Evolutionary conservation across 306 rosid species (phyloP).

Genomic region (Elaeagnus macrophylla): DNA sequence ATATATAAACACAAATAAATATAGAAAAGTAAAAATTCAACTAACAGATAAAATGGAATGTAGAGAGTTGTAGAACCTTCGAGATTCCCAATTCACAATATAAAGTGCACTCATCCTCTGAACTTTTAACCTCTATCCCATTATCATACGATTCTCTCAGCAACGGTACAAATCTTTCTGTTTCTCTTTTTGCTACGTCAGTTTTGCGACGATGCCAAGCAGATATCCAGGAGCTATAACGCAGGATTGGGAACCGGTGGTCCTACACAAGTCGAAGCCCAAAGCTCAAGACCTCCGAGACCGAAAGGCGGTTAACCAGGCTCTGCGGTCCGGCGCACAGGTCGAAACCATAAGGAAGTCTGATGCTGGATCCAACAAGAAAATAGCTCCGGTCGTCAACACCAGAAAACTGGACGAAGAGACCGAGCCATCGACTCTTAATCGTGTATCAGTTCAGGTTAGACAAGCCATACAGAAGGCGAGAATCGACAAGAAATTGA

Average conservation of each 20-base stretch:
- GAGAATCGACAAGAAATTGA: slow-evolving; percentile 67
- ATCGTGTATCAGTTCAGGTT: slow-evolving; percentile 49
- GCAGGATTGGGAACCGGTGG: slow-evolving; percentile 79
- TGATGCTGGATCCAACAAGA: slow-evolving; percentile 57
- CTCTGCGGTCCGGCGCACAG: slow-evolving; percentile 52
- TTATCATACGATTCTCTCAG: neutral
- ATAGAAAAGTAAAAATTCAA: no score
- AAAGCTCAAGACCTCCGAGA: slow-evolving; percentile 50
- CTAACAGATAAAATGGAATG: neutral
- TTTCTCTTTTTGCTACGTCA: neutral
- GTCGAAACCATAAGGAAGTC: slow-evolving; percentile 52
- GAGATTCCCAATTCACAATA: slow-evolving; percentile 17
- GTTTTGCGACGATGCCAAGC: slow-evolving; percentile 41
- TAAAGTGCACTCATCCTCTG: neutral
- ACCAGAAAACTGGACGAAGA: slow-evolving; percentile 67
- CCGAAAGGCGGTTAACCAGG: slow-evolving; percentile 65
- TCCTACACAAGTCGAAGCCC: slow-evolving; percentile 51
- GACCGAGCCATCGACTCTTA: slow-evolving; percentile 58
- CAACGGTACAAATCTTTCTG: neutral
- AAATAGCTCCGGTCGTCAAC: slow-evolving; percentile 32
- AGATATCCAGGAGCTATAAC: slow-evolving; percentile 46
- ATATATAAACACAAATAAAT: no score
- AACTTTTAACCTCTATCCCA: fast-evolving
- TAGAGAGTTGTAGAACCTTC: slow-evolving; percentile 21
- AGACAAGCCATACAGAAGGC: slow-evolving; percentile 67